Evolutionary conservation across 495 filamentous ascomycete genomes (phyloP).

Genomic region (Xylaria bambusicola): DNA sequence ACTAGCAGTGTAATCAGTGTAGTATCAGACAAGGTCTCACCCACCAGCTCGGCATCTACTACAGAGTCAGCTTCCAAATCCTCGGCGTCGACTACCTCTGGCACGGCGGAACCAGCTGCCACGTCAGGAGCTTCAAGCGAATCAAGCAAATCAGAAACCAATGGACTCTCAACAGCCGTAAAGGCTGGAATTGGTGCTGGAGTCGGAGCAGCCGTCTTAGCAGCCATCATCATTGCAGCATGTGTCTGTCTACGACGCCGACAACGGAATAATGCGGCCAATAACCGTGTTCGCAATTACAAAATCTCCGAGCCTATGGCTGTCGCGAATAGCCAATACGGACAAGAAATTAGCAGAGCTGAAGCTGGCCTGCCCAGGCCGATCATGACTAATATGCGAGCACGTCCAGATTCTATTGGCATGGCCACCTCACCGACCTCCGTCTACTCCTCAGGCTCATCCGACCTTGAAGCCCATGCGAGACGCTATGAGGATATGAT

Average conservation of each 20-base stretch:
- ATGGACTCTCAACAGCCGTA: constrained; percentile 35
- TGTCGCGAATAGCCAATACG: constrained; percentile 37
- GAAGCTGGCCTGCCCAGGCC: constrained; percentile 21
- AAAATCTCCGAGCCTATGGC: constrained; percentile 49
- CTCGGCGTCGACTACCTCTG: constrained; percentile 16
- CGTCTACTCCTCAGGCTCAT: constrained; percentile 23
- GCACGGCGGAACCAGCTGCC: background rate
- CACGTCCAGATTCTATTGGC: background rate
- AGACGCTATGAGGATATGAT: constrained; percentile 51
- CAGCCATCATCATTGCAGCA: constrained; percentile 29
- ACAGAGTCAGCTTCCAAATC: background rate
- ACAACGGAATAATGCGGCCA: constrained; percentile 23
- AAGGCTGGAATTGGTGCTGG: constrained; percentile 50
- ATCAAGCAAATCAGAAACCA: background rate
- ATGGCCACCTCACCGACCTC: constrained; percentile 20
- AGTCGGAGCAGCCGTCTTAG: constrained; percentile 34
- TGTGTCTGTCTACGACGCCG: constrained; percentile 37
- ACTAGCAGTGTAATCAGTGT: background rate
- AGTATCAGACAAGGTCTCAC: background rate
- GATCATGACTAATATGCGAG: constrained; percentile 18
- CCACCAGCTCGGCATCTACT: background rate
- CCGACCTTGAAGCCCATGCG: constrained; percentile 43
- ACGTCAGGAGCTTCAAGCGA: too few relatives aligned
- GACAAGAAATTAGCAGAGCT: constrained; percentile 24
- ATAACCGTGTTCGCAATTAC: constrained; percentile 25